phyloP scores from a whole-genome alignment of 805 yeast species.

The Lipomyces sp. region DNA sequence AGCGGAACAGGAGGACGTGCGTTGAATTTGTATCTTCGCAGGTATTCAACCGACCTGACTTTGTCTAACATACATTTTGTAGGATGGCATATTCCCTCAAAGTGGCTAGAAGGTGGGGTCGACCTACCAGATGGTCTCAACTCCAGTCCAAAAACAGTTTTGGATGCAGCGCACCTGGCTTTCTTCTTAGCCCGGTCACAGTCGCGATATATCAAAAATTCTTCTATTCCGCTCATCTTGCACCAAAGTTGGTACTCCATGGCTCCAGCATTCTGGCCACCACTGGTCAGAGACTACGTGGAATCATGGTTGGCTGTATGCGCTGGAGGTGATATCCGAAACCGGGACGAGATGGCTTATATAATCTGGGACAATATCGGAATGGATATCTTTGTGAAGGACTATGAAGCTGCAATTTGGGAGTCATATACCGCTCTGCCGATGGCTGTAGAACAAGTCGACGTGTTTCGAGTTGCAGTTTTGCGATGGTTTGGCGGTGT shows the following conservation, averaged over 20 bases:
- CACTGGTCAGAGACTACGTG: slow-evolving; percentile 1
- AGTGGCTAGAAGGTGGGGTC: slow-evolving; percentile 1
- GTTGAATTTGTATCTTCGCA: not conserved
- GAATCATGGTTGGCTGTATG: slow-evolving; percentile 7
- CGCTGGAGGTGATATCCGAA: not conserved
- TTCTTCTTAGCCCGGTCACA: slow-evolving; percentile 14
- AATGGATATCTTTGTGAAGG: not conserved
- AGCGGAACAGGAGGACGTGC: slow-evolving; percentile 10
- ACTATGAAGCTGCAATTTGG: not conserved
- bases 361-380: slow-evolving; percentile 9
- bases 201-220: slow-evolving; percentile 2
- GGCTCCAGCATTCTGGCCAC: not conserved
- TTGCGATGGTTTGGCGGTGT: slow-evolving; percentile 13
- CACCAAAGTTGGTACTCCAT: slow-evolving; percentile 8
- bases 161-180: slow-evolving; percentile 10
- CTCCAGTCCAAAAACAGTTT: not conserved
- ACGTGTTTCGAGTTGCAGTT: slow-evolving; percentile 10
- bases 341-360: slow-evolving; percentile 9
- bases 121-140: slow-evolving; percentile 1
- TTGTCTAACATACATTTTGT: not conserved
- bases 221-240: slow-evolving; percentile 11
- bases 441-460: slow-evolving; percentile 10
- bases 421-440: slow-evolving; percentile 7
- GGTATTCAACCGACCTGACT: not conserved
- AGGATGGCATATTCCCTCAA: slow-evolving; percentile 15